Evolutionary conservation across 805 yeast species (phyloP).

Genomic region (Hanseniaspora mollemarum): DNA sequence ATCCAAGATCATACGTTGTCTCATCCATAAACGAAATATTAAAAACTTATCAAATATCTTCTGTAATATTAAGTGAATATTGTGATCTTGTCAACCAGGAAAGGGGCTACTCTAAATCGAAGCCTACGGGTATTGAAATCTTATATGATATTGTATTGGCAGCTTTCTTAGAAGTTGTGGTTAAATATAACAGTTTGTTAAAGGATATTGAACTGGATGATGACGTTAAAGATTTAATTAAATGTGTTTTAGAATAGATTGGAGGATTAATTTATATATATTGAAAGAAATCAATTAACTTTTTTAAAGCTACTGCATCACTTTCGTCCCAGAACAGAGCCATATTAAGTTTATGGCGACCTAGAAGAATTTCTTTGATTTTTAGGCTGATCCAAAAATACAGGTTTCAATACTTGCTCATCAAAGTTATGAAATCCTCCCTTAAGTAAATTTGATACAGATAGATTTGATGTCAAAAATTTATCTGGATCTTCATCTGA

Average conservation of each 20-base stretch:
- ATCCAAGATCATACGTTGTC: constrained; percentile 43
- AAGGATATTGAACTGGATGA: constrained; percentile 55
- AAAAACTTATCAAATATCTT: constrained; percentile 48
- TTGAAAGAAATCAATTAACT: no score
- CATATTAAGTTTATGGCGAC: background rate
- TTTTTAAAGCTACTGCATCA: no score
- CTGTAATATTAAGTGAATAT: constrained; percentile 42
- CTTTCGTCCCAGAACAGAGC: no score
- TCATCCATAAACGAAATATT: constrained; percentile 49
- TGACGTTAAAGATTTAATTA: constrained; percentile 55
- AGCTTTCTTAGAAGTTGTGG: constrained; percentile 53
- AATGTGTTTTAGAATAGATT: constrained; percentile 52
- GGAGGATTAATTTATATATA: background rate
- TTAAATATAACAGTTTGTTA: constrained; percentile 49
- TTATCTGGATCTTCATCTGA: constrained; percentile 18
- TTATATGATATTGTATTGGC: constrained; percentile 55
- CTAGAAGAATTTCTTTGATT: background rate
- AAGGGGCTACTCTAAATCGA: constrained; percentile 22
- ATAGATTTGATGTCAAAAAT: background rate
- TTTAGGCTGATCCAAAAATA: constrained; percentile 49
- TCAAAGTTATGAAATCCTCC: constrained; percentile 66
- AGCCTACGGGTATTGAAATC: constrained; percentile 37
- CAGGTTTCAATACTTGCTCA: constrained; percentile 87
- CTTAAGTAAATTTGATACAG: constrained; percentile 16
- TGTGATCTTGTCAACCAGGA: constrained; percentile 25